phyloP scores from a whole-genome alignment of 169 alveolate species.

The Eimeria praecox region DNA sequence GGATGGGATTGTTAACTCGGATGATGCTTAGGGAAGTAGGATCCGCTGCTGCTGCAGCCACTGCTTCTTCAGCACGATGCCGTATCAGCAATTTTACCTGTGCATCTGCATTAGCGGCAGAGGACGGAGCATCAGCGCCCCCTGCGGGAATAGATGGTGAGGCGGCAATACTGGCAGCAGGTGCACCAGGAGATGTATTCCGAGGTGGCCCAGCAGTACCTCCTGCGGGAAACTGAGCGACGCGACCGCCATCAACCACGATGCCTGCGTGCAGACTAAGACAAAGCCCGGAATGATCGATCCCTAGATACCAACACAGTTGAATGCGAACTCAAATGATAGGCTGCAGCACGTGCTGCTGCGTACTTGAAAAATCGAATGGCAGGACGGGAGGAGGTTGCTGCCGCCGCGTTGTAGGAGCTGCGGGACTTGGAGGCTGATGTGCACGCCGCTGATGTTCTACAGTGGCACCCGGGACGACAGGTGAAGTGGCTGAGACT shows the following conservation, averaged over 20 bases:
- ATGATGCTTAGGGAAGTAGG: conserved; percentile 33
- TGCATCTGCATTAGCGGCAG: neutral
- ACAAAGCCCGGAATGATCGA: neutral
- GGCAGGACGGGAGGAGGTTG: conserved; percentile 1
- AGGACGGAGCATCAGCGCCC: neutral
- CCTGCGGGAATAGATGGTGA: neutral
- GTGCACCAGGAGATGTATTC: neutral
- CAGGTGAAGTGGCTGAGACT: conserved; percentile 37
- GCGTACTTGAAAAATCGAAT: conserved; percentile 57
- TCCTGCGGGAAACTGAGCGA: conserved; percentile 45
- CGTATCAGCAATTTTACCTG: conserved; percentile 26
- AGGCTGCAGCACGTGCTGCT: neutral
- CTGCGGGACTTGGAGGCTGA: neutral
- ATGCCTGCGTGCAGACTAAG: conserved; percentile 28
- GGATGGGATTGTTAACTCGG: conserved; percentile 38
- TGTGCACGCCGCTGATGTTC: neutral
- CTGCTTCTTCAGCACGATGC: conserved; percentile 59
- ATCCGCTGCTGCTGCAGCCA: conserved; percentile 46
- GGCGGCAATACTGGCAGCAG: neutral
- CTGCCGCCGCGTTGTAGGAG: conserved; percentile 7
- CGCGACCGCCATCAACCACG: conserved; percentile 65
- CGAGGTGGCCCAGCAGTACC: neutral
- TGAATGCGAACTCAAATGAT: neutral
- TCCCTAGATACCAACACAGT: neutral
- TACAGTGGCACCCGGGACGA: neutral